phyloP scores from a whole-genome alignment of 208 protist genomes.

The Wallacemonas sp. region DNA sequence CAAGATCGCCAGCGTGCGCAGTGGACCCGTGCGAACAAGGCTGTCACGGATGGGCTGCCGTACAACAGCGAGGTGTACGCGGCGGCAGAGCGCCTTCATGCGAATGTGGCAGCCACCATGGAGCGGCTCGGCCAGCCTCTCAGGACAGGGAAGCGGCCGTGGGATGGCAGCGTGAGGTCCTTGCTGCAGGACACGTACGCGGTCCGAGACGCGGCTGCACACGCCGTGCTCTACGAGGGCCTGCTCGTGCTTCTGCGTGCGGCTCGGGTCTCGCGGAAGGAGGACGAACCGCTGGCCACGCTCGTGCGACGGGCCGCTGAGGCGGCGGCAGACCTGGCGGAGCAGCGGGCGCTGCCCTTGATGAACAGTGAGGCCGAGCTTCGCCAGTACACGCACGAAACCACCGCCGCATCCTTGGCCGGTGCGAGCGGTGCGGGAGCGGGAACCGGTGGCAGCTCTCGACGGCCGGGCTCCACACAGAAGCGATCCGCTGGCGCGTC shows the following conservation, averaged over 20 bases:
- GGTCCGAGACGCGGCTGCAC: slow-evolving; percentile 51
- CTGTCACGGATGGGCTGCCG: slow-evolving; percentile 52
- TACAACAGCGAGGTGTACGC: slow-evolving; percentile 70
- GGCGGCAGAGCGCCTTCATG: slow-evolving; percentile 41
- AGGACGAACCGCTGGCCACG: slow-evolving; percentile 33
- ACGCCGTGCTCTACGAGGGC: slow-evolving; percentile 52
- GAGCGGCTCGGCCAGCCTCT: slow-evolving; percentile 15
- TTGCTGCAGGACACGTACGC: slow-evolving; percentile 44
- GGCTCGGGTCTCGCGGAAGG: slow-evolving; percentile 36
- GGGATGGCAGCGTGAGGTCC: slow-evolving; percentile 51
- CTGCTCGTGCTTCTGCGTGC: slow-evolving; percentile 65
- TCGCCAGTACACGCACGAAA: slow-evolving; percentile 20
- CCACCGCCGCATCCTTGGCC: slow-evolving; percentile 3
- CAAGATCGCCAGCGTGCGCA: slow-evolving; percentile 24
- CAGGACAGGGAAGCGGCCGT: slow-evolving; percentile 13
- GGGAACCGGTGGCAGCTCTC: not conserved
- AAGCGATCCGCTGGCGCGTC: not conserved
- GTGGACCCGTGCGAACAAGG: slow-evolving; percentile 43
- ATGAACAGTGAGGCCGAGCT: slow-evolving; percentile 21
- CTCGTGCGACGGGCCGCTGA: slow-evolving; percentile 55
- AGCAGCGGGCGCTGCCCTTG: slow-evolving; percentile 9
- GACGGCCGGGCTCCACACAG: slow-evolving; percentile 1
- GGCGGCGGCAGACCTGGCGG: slow-evolving; percentile 28
- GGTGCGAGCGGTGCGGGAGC: not conserved
- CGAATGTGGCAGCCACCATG: slow-evolving; percentile 45